These are phyloP conservation scores for thale cress (Arabidopsis thaliana) DNA, from an alignment of 345 rosid species.

Conservation along the genomic window TAIR10.1 NC_003070.9:6997001-6997500, in stretches of 20 bases:
- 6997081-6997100: constrained; percentile 20
- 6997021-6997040: constrained; percentile 59
- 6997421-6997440: constrained; percentile 45
- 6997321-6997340: constrained; percentile 52
- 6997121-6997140: constrained; percentile 61
- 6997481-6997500: constrained; percentile 69
- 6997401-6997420: constrained; percentile 50
- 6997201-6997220: constrained; percentile 56
- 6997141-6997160: constrained; percentile 62
- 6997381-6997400: constrained; percentile 59
- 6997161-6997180: constrained; percentile 46
- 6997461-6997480: constrained; percentile 50
- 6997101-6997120: constrained; percentile 34
- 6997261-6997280: constrained; percentile 46
- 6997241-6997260: constrained; percentile 57
- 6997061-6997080: constrained; percentile 40
- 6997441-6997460: constrained; percentile 13
- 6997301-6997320: constrained; percentile 53
- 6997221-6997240: constrained; percentile 50
- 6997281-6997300: constrained; percentile 55
- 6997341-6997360: constrained; percentile 65
- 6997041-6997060: constrained; percentile 53
- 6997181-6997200: constrained; percentile 47
- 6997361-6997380: constrained; percentile 62
- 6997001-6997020: constrained; percentile 58